These are phyloP conservation scores for Nothophoma quercina DNA, from an alignment of 2,329 filamentous ascomycete genomes.

Conservation along the genomic window DNA sequence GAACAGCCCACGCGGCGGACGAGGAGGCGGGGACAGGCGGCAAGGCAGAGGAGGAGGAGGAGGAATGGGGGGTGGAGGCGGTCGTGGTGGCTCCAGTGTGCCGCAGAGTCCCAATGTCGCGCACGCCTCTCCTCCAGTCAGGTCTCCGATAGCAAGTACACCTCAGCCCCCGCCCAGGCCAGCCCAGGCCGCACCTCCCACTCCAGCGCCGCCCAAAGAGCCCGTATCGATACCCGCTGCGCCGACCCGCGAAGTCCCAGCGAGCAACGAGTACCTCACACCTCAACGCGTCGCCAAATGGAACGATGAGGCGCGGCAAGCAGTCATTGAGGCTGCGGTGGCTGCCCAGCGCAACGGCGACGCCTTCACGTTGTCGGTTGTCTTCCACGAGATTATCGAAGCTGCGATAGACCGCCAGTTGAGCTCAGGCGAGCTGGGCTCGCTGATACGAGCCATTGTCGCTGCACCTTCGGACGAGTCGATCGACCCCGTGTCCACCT, in stretches of 20 bases:
- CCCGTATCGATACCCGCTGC: constrained; percentile 45
- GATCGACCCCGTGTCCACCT: constrained; percentile 64
- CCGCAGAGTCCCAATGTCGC: constrained; percentile 41
- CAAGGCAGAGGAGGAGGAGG: constrained; percentile 28
- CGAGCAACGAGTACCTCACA: constrained; percentile 79
- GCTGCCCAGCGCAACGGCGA: constrained; percentile 73
- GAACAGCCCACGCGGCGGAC: constrained; percentile 39
- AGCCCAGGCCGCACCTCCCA: constrained; percentile 28
- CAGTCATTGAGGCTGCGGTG: constrained; percentile 70
- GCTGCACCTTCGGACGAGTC: constrained; percentile 57
- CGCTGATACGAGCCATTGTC: constrained; percentile 76
- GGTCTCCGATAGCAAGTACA: constrained; percentile 38
- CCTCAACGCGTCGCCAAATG: constrained; percentile 73
- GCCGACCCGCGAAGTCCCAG: constrained; percentile 49
- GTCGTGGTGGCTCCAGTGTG: constrained; percentile 39
- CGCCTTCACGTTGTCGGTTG: constrained; percentile 69
- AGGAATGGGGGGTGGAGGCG: constrained; percentile 33
- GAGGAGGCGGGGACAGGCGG: constrained; percentile 32
- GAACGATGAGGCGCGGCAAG: constrained; percentile 70
- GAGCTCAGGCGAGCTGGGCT: constrained; percentile 72
- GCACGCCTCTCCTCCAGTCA: constrained; percentile 42
- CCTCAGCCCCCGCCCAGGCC: constrained; percentile 27
- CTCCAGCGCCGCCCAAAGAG: constrained; percentile 26
- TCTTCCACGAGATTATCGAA: constrained; percentile 87
- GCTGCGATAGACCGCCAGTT: constrained; percentile 75